phyloP scores from a whole-genome alignment of 2,329 filamentous ascomycete genomes.

The Botryotinia convoluta region DNA sequence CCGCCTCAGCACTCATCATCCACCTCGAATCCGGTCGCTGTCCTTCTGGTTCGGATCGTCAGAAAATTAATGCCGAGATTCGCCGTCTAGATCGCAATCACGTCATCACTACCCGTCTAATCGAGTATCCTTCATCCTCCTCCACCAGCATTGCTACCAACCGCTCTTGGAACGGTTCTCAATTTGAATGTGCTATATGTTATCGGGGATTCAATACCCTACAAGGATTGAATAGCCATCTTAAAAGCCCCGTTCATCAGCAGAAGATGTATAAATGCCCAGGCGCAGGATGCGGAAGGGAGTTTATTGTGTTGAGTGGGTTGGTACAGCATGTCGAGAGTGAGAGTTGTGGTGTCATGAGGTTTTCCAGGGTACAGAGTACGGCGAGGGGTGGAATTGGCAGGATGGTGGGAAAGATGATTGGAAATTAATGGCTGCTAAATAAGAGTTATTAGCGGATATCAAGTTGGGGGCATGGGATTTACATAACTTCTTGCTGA shows the following conservation, averaged over 20 bases:
- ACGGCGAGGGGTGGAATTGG: slow-evolving; percentile 26
- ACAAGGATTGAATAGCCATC: slow-evolving; percentile 48
- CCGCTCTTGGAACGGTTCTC: slow-evolving; percentile 45
- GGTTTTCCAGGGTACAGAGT: slow-evolving; percentile 27
- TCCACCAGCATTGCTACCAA: slow-evolving; percentile 41
- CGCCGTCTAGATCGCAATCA: slow-evolving; percentile 47
- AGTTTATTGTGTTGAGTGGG: slow-evolving; percentile 31
- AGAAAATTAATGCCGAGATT: slow-evolving; percentile 47
- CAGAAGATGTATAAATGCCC: slow-evolving; percentile 40
- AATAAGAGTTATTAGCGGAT: background rate
- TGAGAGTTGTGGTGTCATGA: slow-evolving; percentile 33
- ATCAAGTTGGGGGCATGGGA: background rate
- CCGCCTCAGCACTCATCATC: slow-evolving; percentile 59
- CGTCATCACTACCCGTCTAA: slow-evolving; percentile 50
- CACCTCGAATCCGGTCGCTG: slow-evolving; percentile 53
- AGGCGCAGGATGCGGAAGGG: slow-evolving; percentile 21
- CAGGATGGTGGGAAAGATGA: slow-evolving; percentile 40
- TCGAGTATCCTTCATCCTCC: slow-evolving; percentile 44
- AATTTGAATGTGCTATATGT: slow-evolving; percentile 56
- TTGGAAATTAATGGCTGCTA: background rate
- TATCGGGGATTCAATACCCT: slow-evolving; percentile 42
- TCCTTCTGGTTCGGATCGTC: slow-evolving; percentile 47
- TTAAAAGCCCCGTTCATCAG: slow-evolving; percentile 52
- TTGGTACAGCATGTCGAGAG: slow-evolving; percentile 34
- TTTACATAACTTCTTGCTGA: accelerated